phyloP scores from a whole-genome alignment of 2,329 filamentous ascomycete species.

The Apiospora pterosperma region DNA sequence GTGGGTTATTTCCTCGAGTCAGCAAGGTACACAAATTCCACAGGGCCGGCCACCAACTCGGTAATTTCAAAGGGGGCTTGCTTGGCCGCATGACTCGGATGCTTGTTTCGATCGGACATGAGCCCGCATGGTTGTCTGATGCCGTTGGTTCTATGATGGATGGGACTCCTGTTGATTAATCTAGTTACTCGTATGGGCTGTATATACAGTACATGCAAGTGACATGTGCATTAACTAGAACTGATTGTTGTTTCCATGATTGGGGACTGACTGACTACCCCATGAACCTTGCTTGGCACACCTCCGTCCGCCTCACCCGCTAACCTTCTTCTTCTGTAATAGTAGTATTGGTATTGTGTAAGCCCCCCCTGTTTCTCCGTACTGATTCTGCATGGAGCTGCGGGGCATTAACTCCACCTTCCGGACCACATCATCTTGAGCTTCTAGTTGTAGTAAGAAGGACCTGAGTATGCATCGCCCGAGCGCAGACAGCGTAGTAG shows the following conservation, averaged over 20 bases:
- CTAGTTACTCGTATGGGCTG: too few species aligned
- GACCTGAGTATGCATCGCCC: too few species aligned
- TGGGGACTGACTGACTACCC: too few species aligned
- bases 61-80: not conserved
- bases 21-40: not conserved
- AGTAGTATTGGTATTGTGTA: too few species aligned
- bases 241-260: too few species aligned
- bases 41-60: not conserved
- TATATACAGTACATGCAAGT: too few species aligned
- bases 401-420: not conserved
- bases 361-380: not conserved
- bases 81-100: not conserved
- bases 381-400: not conserved
- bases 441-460: too few species aligned
- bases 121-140: too few species aligned
- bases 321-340: not conserved
- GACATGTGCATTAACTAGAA: too few species aligned
- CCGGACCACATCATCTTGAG: not conserved
- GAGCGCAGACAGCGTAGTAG: too few species aligned
- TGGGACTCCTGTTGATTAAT: not conserved
- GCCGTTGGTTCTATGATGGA: not conserved
- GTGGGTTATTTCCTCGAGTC: not conserved
- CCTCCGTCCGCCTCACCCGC: not conserved
- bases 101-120: not conserved
- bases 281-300: not conserved